A percentile compares a stretch with the other conserved stretches of the same genome.
Evolutionary conservation across 169 alveolate genomes (phyloP).

Genomic region (Perkinsus olseni): DNA sequence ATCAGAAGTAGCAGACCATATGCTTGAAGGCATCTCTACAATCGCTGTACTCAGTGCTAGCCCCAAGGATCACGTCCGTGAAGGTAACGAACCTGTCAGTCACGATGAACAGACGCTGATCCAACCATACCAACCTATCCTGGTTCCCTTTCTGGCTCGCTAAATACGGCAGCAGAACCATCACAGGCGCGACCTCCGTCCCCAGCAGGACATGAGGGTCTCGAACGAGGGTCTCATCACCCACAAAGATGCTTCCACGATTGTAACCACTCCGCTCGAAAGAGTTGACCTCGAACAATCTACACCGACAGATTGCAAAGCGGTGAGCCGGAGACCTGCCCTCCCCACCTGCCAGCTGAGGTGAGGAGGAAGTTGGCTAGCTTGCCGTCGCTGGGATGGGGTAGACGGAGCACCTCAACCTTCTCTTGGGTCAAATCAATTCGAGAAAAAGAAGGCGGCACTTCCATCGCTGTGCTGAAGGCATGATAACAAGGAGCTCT

Average conservation of each 20-base stretch:
- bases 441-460: neutral
- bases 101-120: neutral
- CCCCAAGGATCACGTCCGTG: neutral
- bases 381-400: neutral
- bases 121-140: neutral
- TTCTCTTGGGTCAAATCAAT: neutral
- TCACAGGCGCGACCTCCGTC: neutral
- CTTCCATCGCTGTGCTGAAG: neutral
- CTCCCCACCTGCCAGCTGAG: neutral
- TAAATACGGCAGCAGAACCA: neutral
- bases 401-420: neutral
- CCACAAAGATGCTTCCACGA: neutral
- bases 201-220: neutral
- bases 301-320: neutral
- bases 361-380: neutral
- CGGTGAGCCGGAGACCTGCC: too few relatives aligned
- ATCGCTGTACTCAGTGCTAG: neutral
- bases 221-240: neutral
- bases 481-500: neutral
- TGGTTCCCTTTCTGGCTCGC: neutral
- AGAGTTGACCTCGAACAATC: neutral
- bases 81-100: neutral
- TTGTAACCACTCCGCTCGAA: neutral
- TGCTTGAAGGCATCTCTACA: neutral
- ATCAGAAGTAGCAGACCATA: neutral